Percentiles rank a stretch among this genome's conserved stretches.
These are phyloP conservation scores for Turnera subulata DNA, from an alignment of 345 rosid genomes.

Conservation along the genomic window DNA sequence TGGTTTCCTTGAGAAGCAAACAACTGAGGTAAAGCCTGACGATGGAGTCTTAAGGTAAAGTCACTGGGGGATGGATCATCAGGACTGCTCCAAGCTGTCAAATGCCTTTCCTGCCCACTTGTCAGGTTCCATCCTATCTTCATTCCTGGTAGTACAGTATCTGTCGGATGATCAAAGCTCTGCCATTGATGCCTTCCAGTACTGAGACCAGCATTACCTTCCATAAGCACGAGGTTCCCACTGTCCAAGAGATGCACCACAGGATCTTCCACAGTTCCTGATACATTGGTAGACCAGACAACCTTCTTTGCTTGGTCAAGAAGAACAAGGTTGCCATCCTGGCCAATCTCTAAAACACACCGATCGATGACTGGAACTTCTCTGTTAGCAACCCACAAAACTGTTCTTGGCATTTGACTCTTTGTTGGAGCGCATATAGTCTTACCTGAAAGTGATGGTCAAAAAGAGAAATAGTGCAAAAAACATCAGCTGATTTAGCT, in stretches of 20 bases:
- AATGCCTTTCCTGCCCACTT: too few species aligned
- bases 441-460: too few species aligned
- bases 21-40: neutral
- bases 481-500: too few species aligned
- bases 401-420: neutral
- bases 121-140: too few species aligned
- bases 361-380: neutral
- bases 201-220: too few species aligned
- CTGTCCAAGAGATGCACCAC: too few species aligned
- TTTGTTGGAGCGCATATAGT: too few species aligned
- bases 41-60: neutral
- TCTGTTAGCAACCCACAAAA: conserved; percentile 13
- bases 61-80: conserved; percentile 5
- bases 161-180: too few species aligned
- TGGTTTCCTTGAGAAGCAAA: neutral
- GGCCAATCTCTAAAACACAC: neutral
- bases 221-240: neutral
- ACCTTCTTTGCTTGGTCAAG: too few species aligned
- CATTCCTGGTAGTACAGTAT: too few species aligned
- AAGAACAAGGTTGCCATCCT: too few species aligned
- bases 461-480: too few species aligned
- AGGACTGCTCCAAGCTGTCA: neutral
- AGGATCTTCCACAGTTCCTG: neutral
- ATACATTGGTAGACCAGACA: neutral
- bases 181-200: conserved; percentile 3